phyloP scores from a whole-genome alignment of 2,329 filamentous ascomycete species.

The Penicillium sclerotiorum region DNA sequence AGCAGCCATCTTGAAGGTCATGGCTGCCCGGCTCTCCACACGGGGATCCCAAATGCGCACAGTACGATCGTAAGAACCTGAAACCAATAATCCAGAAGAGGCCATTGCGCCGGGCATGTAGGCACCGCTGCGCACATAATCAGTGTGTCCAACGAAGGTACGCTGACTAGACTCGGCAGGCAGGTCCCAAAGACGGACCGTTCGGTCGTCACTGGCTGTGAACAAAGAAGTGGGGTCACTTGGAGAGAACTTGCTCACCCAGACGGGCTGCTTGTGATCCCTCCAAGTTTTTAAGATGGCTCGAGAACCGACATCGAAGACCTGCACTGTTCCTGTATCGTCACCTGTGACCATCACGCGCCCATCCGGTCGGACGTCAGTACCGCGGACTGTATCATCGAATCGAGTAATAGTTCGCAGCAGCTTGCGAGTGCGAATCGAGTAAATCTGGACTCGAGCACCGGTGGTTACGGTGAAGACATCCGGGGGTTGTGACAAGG shows the following conservation, averaged over 20 bases:
- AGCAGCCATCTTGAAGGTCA: constrained; percentile 93
- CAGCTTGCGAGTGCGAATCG: constrained; percentile 84
- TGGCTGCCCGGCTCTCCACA: constrained; percentile 68
- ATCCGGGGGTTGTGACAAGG: constrained; percentile 51
- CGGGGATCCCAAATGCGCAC: constrained; percentile 93
- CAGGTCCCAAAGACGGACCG: constrained; percentile 91
- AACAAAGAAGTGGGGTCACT: constrained; percentile 82
- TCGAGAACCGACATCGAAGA: constrained; percentile 87
- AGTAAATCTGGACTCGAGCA: constrained; percentile 90
- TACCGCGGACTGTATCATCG: constrained; percentile 85
- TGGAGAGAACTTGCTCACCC: constrained; percentile 89
- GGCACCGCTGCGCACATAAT: constrained; percentile 85
- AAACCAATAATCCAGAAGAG: constrained; percentile 72
- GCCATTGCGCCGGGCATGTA: constrained; percentile 74
- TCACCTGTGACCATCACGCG: constrained; percentile 88
- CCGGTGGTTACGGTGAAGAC: constrained; percentile 93
- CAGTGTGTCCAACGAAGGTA: constrained; percentile 82
- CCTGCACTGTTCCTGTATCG: constrained; percentile 88
- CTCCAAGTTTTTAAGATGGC: constrained; percentile 95
- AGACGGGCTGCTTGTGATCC: constrained; percentile 91
- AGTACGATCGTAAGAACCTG: constrained; percentile 92
- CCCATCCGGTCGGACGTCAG: constrained; percentile 85
- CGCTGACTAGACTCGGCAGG: constrained; percentile 74
- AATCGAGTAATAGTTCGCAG: constrained; percentile 94
- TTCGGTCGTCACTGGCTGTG: constrained; percentile 89